Base-by-base conservation (phyloP, 1,284 basidiomycete species). In the Schizopora paradoxa region DNA sequence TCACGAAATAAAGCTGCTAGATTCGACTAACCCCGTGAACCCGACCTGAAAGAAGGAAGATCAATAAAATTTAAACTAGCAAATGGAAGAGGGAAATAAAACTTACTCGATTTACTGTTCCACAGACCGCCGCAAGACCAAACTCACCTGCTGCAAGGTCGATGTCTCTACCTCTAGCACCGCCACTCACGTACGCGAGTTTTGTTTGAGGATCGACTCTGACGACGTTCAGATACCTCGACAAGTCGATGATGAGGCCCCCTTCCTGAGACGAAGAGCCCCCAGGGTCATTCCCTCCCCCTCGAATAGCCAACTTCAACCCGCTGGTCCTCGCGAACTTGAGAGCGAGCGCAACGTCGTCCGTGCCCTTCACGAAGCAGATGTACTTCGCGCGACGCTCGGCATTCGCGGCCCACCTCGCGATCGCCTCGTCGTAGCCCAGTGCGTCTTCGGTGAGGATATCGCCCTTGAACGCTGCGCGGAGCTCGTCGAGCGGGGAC, bases 181-280 rank as follows among this genome's bases (percentile, higher is more conserved):
- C 79, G 23, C 76, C 76, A 7, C 71, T 75, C 2, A 77, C 72
- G 51, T 69, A 66, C 2, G 65, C 69, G 6, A 73, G 53, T 46
- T 66, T 66, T 45, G 65, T 63, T 7, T 60, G 64, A 2, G 63
- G 51, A 52, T 82, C 71, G 19, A 81, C 64, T 8, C 51, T 56
- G 1, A 72, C 71, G 0, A 42, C 42, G 28, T 66, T 66, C 32
- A 82, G 41, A 48, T 76, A 61, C 10, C 68, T 64, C 6, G 68
- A 69, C 5, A 80, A 66, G 56, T 81, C 77, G 50, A 82, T 69
- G 14, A 81, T 75, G 3, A 81, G 61, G 7, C 77, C 76, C 27
- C 61, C 68, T 31, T 75, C 71, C 6, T 59, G 61, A 1, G 76
- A 77, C 3, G 73, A 76, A 10, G 74, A 67, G 6, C 70, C 73